phyloP scores from a whole-genome alignment of 495 filamentous ascomycete species.

The Penicillium odoratum region DNA sequence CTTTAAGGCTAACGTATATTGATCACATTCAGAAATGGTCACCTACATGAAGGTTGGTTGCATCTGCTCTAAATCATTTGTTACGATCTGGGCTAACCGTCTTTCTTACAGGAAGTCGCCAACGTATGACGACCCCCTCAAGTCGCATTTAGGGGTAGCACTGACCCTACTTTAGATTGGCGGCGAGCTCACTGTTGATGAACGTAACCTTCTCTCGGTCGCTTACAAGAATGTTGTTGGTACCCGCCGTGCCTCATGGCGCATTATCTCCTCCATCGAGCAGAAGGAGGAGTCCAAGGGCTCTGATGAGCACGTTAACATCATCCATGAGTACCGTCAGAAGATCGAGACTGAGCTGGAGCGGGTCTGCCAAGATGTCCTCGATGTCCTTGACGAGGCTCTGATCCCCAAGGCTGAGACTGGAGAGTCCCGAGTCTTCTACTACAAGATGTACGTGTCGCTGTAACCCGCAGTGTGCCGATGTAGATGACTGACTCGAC shows the following conservation, averaged over 20 bases:
- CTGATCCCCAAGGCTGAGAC: constrained; percentile 97
- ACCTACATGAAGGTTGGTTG: constrained; percentile 94
- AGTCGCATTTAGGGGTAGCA: constrained; percentile 10
- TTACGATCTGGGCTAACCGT: constrained; percentile 36
- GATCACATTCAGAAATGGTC: constrained; percentile 79
- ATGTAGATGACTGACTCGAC: constrained; percentile 13
- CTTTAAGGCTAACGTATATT: constrained; percentile 25
- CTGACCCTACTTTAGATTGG: constrained; percentile 64
- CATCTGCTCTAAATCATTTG: constrained; percentile 14
- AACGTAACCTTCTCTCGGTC: constrained; percentile 98
- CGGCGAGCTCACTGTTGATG: constrained; percentile 89
- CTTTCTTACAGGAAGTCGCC: constrained; percentile 75
- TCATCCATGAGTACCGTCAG: constrained; percentile 96
- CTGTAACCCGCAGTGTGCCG: background rate
- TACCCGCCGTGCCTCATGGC: constrained; percentile 97
- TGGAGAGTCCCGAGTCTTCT: constrained; percentile 99
- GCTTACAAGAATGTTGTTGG: constrained; percentile 99
- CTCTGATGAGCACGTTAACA: constrained; percentile 91
- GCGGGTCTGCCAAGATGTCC: constrained; percentile 97
- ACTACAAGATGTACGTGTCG: constrained; percentile 95
- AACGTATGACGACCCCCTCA: constrained; percentile 62
- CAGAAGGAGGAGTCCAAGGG: constrained; percentile 99
- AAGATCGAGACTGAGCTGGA: constrained; percentile 99
- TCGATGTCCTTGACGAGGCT: constrained; percentile 91
- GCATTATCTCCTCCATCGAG: constrained; percentile 99